Conservation (phyloP, 495 filamentous ascomycete genomes). For the Filosporella fistucella region DNA sequence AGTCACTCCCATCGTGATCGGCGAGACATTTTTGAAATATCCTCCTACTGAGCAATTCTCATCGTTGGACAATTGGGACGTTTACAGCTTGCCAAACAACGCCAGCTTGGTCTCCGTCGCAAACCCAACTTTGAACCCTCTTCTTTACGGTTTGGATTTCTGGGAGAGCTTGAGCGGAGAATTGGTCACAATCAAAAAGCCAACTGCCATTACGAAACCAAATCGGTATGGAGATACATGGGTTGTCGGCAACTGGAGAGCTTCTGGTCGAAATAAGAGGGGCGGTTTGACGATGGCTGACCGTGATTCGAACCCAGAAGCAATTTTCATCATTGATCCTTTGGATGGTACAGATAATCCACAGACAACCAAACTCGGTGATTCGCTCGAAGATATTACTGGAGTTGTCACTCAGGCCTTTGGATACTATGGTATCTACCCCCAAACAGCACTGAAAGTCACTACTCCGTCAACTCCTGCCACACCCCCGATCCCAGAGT, state of each 20-base stretch:
- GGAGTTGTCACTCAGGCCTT: constrained; percentile 52
- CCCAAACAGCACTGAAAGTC: constrained; percentile 43
- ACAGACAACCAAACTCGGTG: constrained; percentile 47
- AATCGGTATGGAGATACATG: constrained; percentile 59
- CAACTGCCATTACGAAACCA: constrained; percentile 42
- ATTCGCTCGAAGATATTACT: constrained; percentile 50
- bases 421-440: constrained; percentile 57
- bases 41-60: constrained; percentile 51
- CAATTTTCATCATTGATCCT: constrained; percentile 52
- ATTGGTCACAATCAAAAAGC: constrained; percentile 44
- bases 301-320: constrained; percentile 57
- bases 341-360: constrained; percentile 56
- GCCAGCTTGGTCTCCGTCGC: constrained; percentile 41
- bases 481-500: constrained; percentile 32
- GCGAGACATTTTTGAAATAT: constrained; percentile 32
- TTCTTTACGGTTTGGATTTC: constrained; percentile 56
- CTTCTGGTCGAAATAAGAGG: constrained; percentile 45
- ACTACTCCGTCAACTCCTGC: constrained; percentile 29
- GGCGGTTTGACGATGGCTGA: constrained; percentile 50
- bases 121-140: constrained; percentile 49
- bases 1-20: constrained; percentile 48
- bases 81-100: constrained; percentile 52
- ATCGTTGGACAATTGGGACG: constrained; percentile 45
- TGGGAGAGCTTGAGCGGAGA: constrained; percentile 60
- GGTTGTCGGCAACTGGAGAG: constrained; percentile 51